Base-by-base conservation (phyloP, 495 filamentous ascomycete species). In the Trichoderma orchidacearum region DNA sequence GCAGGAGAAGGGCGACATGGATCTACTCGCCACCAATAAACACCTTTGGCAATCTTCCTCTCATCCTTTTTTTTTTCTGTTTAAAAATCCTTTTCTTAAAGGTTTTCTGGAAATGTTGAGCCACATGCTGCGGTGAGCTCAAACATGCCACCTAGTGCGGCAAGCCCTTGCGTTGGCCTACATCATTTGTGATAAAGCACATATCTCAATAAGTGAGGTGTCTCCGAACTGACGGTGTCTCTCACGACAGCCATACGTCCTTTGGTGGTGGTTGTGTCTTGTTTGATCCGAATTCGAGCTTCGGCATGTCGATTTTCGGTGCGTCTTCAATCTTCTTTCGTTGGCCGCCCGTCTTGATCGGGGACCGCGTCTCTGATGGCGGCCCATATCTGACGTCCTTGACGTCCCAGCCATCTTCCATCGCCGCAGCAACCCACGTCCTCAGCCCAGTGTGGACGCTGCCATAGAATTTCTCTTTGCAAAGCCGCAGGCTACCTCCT, bases 381-480 rank as follows among this genome's bases (percentile, higher is more conserved):
- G 83, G 83, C 1, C 89, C 89, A 63, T 86, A 87, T 34, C 87
- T 76, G 15, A 96, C 90, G 54, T 80, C 76, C 34, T 75, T 70
- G 30, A 86, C 83, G 56, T 87, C 79, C 94, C 93, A 98, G 28
- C 82, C 88, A 71, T 98, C 93, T 35, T 89, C 90, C 30, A 69
- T 74, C 0, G 89, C 90, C 1, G 91, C 94, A 2, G 82, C 84
- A 28, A 96, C 86, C 93, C 93, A 98, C 28, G 86, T 90, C 55
- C 85, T 80, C 53, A 98, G 74, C 18, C 84, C 87, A 58, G 90
- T 89, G 67, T 98, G 93, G 11, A 98, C 87, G 21, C 85, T 78
- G 1, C 84, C 84, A 62, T 98, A 97, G 66, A 97, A 92, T 64
- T 96, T 96, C 69, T 96, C 93, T 68, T 97, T 98, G 76, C 93